Base-by-base conservation (phyloP, 1,284 basidiomycete species). In the Ganoderma multipileum region DNA sequence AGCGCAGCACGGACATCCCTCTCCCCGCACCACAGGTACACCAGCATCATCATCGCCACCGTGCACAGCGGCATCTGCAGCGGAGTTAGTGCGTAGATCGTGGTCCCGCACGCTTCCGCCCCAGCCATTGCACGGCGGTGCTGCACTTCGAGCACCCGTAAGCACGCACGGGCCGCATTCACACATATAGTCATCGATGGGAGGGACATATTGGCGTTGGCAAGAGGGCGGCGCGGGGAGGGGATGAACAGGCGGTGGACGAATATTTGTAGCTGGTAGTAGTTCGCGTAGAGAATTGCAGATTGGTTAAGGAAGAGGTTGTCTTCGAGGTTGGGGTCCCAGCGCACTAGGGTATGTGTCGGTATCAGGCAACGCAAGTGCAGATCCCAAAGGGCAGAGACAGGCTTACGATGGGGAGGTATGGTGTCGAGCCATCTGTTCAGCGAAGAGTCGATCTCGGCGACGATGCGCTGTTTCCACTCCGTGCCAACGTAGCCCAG, bases 241-340 rank as follows among this genome's bases (percentile, higher is more conserved):
- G 92, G 91, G 65, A 95, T 94, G 80, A 95, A 95, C 0, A 92
- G 92, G 9, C 94, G 86, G 76, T 95, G 94, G 55, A 95, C 89
- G 52, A 91, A 84, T 74, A 95, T 95, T 73, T 92, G 91, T 18
- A 91, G 82, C 68, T 90, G 84, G 76, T 95, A 94, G 77, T 92
- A 95, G 11, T 83, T 81, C 2, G 85, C 79, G 73, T 93, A 93
- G 3, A 95, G 83, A 16, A 81, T 73, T 0, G 88, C 90, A 0
- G 91, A 92, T 80, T 95, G 93, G 69, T 87, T 83, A 79, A 95
- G 92, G 73, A 90, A 89, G 1, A 79, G 71, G 0, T 65, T 62
- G 70, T 92, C 81, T 71, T 88, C 83, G 30, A 88, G 85, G 41
- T 86, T 83, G 0, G 92, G 89, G 75, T 95, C 91, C 94, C 68